Base-by-base conservation (phyloP, 2,329 filamentous ascomycete species). In the Aureobasidium musti region DNA sequence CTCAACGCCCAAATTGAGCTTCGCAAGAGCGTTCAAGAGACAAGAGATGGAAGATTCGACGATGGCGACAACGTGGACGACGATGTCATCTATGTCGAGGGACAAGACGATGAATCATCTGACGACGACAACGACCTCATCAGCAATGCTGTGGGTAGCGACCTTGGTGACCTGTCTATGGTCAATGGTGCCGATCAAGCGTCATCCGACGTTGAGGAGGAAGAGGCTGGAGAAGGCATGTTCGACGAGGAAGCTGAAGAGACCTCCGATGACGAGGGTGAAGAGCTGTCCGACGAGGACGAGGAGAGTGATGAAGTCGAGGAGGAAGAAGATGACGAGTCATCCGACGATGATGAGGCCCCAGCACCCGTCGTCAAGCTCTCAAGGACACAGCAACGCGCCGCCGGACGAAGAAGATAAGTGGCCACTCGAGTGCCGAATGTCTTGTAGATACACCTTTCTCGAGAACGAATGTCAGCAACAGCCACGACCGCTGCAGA, bases 1-100 rank as follows among this genome's bases (percentile, higher is more conserved):
- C 84, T 98, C 57, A 90, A 95, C 73, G 89, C 91, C 7, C 95
- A 99, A 79, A 89, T 98, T 77, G 87, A 91, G 72, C 81, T 97
- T 72, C 84, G 95, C 59, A 87, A 87, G 73, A 86, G 84, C 68
- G 87, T 92, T 78, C 87, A 89, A 73, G 72, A 71, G 23, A 68
- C 69, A 53, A 83, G 80, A 57, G 81, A 81, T 54, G 80, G 82
- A 21, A 82, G 81, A 45, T 82, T 82, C 1, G 82, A 84, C 8
- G 81, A 83, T n/a, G 83, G 83, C 13, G 82, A 86, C 3, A 84
- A 90, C 8, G 88, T 89, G 45, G 88, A 91, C 69, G 86, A 87
- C n/a, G 87, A 84, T 23, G 84, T 96, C 5, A 89, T 97, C 63
- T 97, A 95, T 75, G 91, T 97, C 1, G 93, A 97, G 76, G 92